These are phyloP conservation scores for Phytophthora constricta DNA, from an alignment of 352 stramenopile species.

Conservation along the genomic window DNA sequence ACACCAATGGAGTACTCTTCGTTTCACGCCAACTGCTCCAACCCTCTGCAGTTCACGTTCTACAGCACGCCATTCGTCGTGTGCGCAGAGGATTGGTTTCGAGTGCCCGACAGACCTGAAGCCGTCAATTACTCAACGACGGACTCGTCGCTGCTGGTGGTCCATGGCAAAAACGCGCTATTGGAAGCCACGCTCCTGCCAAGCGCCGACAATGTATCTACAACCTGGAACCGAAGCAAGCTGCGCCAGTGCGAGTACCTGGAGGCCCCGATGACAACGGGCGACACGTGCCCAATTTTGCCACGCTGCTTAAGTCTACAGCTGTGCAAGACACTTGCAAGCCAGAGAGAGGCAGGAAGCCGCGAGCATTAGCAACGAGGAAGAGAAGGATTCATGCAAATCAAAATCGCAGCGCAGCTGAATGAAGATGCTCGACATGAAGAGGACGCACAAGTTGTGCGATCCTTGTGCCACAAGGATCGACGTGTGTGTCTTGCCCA, in stretches of 20 bases:
- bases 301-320: background rate
- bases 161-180: constrained; percentile 32
- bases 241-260: constrained; percentile 42
- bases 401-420: background rate
- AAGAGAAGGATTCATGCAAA: background rate
- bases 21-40: constrained; percentile 40
- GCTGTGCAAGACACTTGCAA: background rate
- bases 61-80: constrained; percentile 36
- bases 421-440: background rate
- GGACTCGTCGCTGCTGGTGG: constrained; percentile 25
- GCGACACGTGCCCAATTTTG: constrained; percentile 16
- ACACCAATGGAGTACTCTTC: constrained; percentile 23
- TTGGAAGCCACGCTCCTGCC: constrained; percentile 30
- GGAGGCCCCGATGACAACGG: constrained; percentile 45
- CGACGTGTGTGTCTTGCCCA: background rate
- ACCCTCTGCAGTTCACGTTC: constrained; percentile 49
- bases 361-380: background rate
- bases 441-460: no score
- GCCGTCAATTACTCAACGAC: background rate
- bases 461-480: no score
- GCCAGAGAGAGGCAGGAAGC: background rate
- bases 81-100: constrained; percentile 45
- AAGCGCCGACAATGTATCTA: background rate
- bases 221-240: background rate
- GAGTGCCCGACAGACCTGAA: background rate